Percentiles rank a stretch among this genome's conserved stretches.
Conservation (phyloP, 768 basidiomycete species). For the Pulveroboletus sp. region DNA sequence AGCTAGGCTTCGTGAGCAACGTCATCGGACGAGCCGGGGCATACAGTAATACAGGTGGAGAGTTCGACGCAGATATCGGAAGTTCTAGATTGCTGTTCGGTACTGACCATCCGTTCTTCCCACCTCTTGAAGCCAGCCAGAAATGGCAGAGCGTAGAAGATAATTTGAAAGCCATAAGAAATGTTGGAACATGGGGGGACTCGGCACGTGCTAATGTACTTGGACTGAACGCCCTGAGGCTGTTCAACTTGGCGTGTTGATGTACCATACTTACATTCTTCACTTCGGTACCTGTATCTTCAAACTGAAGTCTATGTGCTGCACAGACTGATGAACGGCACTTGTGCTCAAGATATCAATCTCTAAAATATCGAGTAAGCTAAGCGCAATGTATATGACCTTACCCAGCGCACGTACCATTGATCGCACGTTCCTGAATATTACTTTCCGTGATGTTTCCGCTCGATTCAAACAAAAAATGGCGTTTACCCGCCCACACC, state of each 20-base stretch:
- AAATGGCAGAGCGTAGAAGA: constrained; percentile 87
- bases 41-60: constrained; percentile 39
- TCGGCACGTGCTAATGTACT: constrained; percentile 66
- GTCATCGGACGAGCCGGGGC: constrained; percentile 58
- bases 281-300: constrained; percentile 78
- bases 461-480: constrained; percentile 90
- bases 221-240: constrained; percentile 67
- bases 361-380: constrained; percentile 46
- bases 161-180: constrained; percentile 76
- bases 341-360: constrained; percentile 95
- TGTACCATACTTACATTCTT: constrained; percentile 12
- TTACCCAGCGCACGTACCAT: constrained; percentile 50
- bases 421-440: constrained; percentile 73
- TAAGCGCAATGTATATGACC: neutral
- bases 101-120: constrained; percentile 91
- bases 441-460: constrained; percentile 93
- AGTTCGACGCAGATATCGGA: constrained; percentile 38
- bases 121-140: constrained; percentile 62
- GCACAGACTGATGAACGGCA: constrained; percentile 86
- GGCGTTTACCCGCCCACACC: constrained; percentile 76
- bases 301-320: constrained; percentile 94
- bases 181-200: constrained; percentile 29
- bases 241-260: constrained; percentile 54
- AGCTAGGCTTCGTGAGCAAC: constrained; percentile 75
- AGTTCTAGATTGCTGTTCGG: constrained; percentile 73